A percentile compares a stretch with the other conserved stretches of the same genome.
Evolutionary conservation across 805 yeast genomes (phyloP).

Genomic region (Kuraishia hungarica): DNA sequence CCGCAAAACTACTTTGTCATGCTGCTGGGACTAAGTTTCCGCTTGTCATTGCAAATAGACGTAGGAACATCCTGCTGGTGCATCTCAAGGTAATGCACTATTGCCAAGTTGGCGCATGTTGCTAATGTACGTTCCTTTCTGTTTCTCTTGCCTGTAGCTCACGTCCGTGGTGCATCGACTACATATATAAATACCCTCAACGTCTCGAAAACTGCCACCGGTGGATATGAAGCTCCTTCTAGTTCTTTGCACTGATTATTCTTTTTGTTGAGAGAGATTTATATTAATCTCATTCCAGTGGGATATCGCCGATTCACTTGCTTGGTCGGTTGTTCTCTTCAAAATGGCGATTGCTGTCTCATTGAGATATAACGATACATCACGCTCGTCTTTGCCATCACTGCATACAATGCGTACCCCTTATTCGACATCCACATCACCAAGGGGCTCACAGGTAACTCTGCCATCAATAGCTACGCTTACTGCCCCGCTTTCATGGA

Average conservation of each 20-base stretch:
- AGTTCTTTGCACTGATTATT: too few species aligned
- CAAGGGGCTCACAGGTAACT: slow-evolving; percentile 6
- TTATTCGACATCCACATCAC: background rate
- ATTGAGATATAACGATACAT: background rate
- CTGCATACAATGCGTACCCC: background rate
- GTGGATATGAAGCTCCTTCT: too few species aligned
- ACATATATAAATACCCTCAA: background rate
- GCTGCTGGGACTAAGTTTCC: background rate
- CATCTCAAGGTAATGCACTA: background rate
- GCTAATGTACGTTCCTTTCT: background rate
- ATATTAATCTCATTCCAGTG: too few species aligned
- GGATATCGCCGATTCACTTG: too few species aligned
- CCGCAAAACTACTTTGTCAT: background rate
- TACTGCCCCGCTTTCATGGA: slow-evolving; percentile 8
- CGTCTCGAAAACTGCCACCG: background rate
- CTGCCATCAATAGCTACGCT: slow-evolving; percentile 13
- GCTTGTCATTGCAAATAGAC: background rate
- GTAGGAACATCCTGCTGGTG: background rate
- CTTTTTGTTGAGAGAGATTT: too few species aligned
- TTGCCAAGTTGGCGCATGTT: background rate
- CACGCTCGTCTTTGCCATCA: background rate
- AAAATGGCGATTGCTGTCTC: background rate
- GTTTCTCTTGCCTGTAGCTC: background rate
- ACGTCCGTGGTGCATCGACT: background rate
- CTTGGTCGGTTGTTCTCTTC: background rate